Conservation (phyloP, 2,329 filamentous ascomycete species). For the Neonectria magnoliae region DNA sequence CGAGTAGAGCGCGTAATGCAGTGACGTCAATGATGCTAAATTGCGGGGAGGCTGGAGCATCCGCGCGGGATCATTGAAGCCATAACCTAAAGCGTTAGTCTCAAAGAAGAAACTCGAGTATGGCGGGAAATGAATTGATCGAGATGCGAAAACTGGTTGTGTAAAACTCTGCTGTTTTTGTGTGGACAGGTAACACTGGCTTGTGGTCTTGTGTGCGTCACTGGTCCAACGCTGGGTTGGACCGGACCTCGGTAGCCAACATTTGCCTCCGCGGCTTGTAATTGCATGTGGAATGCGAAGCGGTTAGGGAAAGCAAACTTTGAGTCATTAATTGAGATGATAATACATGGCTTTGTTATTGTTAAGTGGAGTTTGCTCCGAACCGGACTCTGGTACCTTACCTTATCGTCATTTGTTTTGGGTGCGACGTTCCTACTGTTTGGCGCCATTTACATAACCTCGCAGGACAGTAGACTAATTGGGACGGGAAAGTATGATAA, state of each 20-base stretch:
- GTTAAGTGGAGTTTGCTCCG: not conserved
- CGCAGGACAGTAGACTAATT: not conserved
- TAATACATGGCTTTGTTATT: not conserved
- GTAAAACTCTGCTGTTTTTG: not conserved
- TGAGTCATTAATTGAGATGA: not conserved
- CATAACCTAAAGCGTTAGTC: constrained; percentile 10
- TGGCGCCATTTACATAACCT: not conserved
- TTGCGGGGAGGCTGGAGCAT: constrained; percentile 9
- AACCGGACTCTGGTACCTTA: not conserved
- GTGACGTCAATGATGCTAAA: constrained; percentile 41
- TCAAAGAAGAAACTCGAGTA: not conserved
- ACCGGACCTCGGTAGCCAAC: not conserved
- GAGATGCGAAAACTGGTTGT: not conserved
- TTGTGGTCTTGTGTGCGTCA: not conserved
- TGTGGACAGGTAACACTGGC: not conserved
- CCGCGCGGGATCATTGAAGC: constrained; percentile 5
- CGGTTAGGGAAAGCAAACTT: no score
- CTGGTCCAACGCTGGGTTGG: not conserved
- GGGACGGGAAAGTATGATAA: no score
- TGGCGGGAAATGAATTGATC: not conserved
- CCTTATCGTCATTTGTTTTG: not conserved
- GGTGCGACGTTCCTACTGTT: not conserved
- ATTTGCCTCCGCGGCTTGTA: not conserved
- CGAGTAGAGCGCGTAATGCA: constrained; percentile 32
- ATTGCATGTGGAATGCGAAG: not conserved